Evolutionary conservation across 73 alveolate genomes (phyloP), one percentile per base, ranked within the genome.

Genomic region (Symbiodinium natans): DNA sequence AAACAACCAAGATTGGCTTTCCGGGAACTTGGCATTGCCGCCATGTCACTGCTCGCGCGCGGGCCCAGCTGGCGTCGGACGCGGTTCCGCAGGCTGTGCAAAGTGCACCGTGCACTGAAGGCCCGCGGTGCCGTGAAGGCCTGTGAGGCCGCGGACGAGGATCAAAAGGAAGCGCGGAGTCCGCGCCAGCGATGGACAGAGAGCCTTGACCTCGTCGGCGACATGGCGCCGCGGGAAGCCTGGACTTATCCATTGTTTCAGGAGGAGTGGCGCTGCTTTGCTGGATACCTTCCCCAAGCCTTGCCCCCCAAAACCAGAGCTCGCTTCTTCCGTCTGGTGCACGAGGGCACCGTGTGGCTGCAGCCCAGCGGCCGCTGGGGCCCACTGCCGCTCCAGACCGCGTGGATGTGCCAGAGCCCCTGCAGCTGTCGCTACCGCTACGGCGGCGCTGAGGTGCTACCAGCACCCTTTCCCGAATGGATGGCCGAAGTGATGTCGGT

Each of bases 281-380:
- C 97, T 34, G 97, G 97, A 10, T 90, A 90, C 88, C 40, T 90
- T 39, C 97, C 97, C 3, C 54, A 71, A 71, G 97, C 89, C 19
- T 38, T 90, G 75, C 17, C 97, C 1, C 40, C 34, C 39, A 59
- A 68, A 38, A 33, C 36, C 77, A 77, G 97, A 6, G 31, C 87
- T 27, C 97, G 77, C 74, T 90, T 90, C 56, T 90, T 90, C 82
- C 41, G 48, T 15, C 40, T 90, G 77, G 52, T 73, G 39, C 94
- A 56, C 2, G 73, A 54, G 83, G 94, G 97, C 23, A 90, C 97
- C 15, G 52, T 11, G 31, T 90, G 97, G 97, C 52, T 90, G 48
- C 97, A 90, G 97, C 97, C 97, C 15, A 90, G 74, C 38, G 97
- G 97, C 73, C 97, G 97, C 4, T 90, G 97, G 97, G 97, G 97